Base-by-base conservation (phyloP, 2,329 filamentous ascomycete species). In the Fusarium graminum region DNA sequence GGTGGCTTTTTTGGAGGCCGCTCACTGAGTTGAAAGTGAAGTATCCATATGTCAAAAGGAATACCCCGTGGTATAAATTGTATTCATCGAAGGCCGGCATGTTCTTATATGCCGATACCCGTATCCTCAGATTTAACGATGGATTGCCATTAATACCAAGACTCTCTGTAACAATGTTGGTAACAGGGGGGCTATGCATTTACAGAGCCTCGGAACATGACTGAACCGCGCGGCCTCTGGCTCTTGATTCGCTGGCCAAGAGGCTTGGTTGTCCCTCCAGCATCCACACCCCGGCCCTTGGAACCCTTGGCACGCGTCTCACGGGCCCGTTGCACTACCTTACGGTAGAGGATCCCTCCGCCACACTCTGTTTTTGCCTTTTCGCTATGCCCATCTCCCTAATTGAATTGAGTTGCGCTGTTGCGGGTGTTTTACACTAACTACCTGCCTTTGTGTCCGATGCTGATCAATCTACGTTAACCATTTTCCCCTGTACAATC, bases 141-240 rank as follows among this genome's bases (percentile, higher is more conserved):
- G 6, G 22, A 22, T 6, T 22, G 22, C 22, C 22, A 22, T 22
- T 6, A 22, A 22, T 22, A 22, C 22, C 22, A 22, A 6, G 22
- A 29, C 11, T 29, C 9, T 5, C 28, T 29, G 8, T 29, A 9
- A 29, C 28, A 29, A 9, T 9, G 9, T 29, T 12, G 16, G 16
- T 36, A 36, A n/a, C 55, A 42, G 57, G 58, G 64, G 42, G 64
- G 65, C 64, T 57, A 65, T 67, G 64, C 43, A 36, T 36, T 8
- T 16, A 34, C 8, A 36, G 9, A 36, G 34, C 22, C 39, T 67
- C 8, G n/a, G 9, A 36, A n/a, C 22, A 42, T 67, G 39, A 32
- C 22, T 36, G 51, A 63, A 67, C 65, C 65, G 54, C 65, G 65
- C 65, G 65, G 65, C 65, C 60, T 51, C 19, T 68, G 22, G 11